Evolutionary conservation across 176 grass and related monocot species (phyloP), one percentile per base, ranked within the genome.

Genomic region (Carex littledalei): DNA sequence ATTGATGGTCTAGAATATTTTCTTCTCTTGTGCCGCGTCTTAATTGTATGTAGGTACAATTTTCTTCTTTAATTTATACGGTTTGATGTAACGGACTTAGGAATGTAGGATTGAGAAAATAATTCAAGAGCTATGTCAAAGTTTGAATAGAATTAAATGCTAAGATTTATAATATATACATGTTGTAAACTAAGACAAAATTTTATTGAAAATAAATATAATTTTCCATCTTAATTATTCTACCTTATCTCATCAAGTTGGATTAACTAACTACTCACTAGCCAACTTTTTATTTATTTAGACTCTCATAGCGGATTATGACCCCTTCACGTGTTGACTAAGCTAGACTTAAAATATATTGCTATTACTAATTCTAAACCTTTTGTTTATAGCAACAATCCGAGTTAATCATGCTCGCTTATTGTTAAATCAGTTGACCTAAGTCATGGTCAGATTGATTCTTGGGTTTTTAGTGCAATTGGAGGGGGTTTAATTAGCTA

Each of bases 301-400:
- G 37, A 39, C 37, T 39, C 54, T 68, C 39, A 35, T 67, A 43
- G 35, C 22, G 81, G 61, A 49, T 53, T 78, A 32, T 68, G 63
- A 83, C 63, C 63, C 45, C 3, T 83, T 52, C 81, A 83, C 81
- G 45, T 83, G 20, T 83, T 83, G 81, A 83, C 81, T 83, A 63
- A 69, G 47, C 52, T 34, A 78, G 22, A 31, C 20, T 76, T 76
- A 53, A 69, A 43, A 41, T 3, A 43, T n/a, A 14, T 34, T 18
- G 16, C 29, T 68, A 56, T 55, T 83, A 43, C 21, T 83, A 83
- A 68, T 83, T 68, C 81, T 32, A 83, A 83, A 52, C 49, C 21
- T 6, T 26, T 68, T 69, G 11, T 26, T 66, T 29, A 21, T 65
- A 32, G 26, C 35, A 55, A 47, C 2, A 83, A 52, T 81, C 39